Evolutionary conservation across 305 asterid genomes (phyloP).

Genomic region (Ilex paraguariensis): DNA sequence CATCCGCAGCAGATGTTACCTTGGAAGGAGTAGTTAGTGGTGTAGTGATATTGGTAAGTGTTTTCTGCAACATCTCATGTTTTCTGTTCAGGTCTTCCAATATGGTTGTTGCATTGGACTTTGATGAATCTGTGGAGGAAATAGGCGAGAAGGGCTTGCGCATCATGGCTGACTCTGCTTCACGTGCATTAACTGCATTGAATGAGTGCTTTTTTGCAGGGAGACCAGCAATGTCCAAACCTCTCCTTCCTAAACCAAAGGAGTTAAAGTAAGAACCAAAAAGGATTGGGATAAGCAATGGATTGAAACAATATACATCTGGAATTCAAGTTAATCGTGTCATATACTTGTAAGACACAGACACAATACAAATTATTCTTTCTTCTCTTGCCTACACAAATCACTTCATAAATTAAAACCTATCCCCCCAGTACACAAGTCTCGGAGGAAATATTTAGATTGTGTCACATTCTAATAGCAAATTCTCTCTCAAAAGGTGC

Average conservation of each 20-base stretch:
- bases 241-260: constrained; percentile 67
- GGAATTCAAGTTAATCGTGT: too few relatives aligned
- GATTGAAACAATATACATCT: too few relatives aligned
- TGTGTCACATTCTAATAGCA: too few relatives aligned
- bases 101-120: constrained; percentile 47
- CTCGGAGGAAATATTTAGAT: too few relatives aligned
- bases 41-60: constrained; percentile 35
- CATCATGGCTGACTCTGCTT: constrained; percentile 44
- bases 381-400: too few relatives aligned
- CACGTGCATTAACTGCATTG: constrained; percentile 31
- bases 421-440: too few relatives aligned
- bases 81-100: constrained; percentile 60
- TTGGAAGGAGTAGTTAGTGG: constrained; percentile 70
- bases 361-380: too few relatives aligned
- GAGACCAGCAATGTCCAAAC: constrained; percentile 73
- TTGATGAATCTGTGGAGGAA: constrained; percentile 73
- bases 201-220: constrained; percentile 46
- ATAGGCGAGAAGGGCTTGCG: constrained; percentile 95
- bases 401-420: too few relatives aligned
- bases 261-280: not conserved
- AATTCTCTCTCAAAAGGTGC: too few relatives aligned
- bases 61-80: constrained; percentile 56
- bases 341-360: too few relatives aligned
- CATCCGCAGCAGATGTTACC: constrained; percentile 30
- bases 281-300: not conserved